Evolutionary conservation across 1,284 basidiomycete genomes (phyloP).

Genomic region (Neolentinus lepideus): DNA sequence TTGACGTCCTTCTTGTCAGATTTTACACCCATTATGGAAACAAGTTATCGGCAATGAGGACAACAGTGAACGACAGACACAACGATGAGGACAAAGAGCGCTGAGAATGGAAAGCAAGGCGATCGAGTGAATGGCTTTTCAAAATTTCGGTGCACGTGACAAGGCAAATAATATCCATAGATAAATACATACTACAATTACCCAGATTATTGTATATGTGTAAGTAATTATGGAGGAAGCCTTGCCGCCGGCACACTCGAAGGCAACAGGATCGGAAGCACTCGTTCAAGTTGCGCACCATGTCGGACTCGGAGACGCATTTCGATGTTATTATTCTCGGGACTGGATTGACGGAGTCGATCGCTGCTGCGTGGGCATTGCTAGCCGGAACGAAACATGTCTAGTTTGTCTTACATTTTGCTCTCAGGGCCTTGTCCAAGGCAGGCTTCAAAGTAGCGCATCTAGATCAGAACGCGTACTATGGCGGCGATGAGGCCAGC

Average conservation of each 20-base stretch:
- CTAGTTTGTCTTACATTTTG: slow-evolving; percentile 15
- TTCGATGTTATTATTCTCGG: slow-evolving; percentile 86
- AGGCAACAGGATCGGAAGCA: too few species aligned
- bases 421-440: slow-evolving; percentile 75
- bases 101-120: slow-evolving; percentile 6
- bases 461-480: slow-evolving; percentile 80
- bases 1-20: slow-evolving; percentile 28
- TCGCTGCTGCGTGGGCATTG: slow-evolving; percentile 75
- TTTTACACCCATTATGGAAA: slow-evolving; percentile 34
- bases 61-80: slow-evolving; percentile 7
- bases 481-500: slow-evolving; percentile 80
- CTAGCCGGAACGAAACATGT: slow-evolving; percentile 6
- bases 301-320: slow-evolving; percentile 19
- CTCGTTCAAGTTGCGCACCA: neutral
- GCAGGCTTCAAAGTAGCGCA: slow-evolving; percentile 85
- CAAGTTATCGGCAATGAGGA: slow-evolving; percentile 1
- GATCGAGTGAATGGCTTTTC: neutral
- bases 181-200: too few species aligned
- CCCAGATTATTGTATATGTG: too few species aligned
- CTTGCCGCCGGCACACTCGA: neutral
- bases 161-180: neutral
- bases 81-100: slow-evolving; percentile 5
- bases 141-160: slow-evolving; percentile 8
- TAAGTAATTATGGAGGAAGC: too few species aligned
- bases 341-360: slow-evolving; percentile 85